A percentile compares a stretch with the other conserved stretches of the same genome.
phyloP scores from a whole-genome alignment of 2,329 filamentous ascomycete species.

The Claviceps spartinae region DNA sequence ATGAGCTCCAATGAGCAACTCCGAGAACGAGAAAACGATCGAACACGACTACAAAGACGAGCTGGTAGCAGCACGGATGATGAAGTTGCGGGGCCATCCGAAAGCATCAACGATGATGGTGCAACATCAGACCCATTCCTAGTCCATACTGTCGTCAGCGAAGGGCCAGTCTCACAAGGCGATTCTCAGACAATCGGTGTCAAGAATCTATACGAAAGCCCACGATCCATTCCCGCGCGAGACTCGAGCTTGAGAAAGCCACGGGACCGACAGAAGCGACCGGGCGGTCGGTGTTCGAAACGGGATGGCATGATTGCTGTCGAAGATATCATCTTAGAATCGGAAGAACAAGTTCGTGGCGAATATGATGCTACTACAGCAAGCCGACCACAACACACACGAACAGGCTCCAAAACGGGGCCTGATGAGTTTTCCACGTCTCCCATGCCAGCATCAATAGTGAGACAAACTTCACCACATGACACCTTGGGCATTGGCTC shows the following conservation, averaged over 20 bases:
- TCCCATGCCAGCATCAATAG: slow-evolving; percentile 9
- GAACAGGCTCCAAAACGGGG: slow-evolving; percentile 3
- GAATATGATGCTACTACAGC: background rate
- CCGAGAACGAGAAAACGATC: slow-evolving; percentile 47
- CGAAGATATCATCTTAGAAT: slow-evolving; percentile 30
- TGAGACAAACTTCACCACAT: slow-evolving; percentile 8
- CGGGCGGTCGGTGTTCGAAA: slow-evolving; percentile 36
- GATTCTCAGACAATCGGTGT: slow-evolving; percentile 12
- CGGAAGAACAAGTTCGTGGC: slow-evolving; percentile 18
- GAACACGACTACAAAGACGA: slow-evolving; percentile 33
- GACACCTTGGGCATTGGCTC: slow-evolving; percentile 14
- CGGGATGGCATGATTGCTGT: slow-evolving; percentile 27
- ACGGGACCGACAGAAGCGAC: slow-evolving; percentile 37
- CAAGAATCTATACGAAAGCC: slow-evolving; percentile 18
- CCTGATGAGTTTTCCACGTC: slow-evolving; percentile 12
- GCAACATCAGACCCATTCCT: slow-evolving; percentile 34
- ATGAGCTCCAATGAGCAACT: slow-evolving; percentile 60
- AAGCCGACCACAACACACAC: background rate
- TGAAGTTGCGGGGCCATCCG: slow-evolving; percentile 13
- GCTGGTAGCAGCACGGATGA: slow-evolving; percentile 16
- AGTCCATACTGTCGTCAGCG: slow-evolving; percentile 39
- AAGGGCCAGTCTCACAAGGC: slow-evolving; percentile 30
- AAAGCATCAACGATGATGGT: slow-evolving; percentile 13
- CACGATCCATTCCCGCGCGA: slow-evolving; percentile 47
- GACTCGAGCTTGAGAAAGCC: slow-evolving; percentile 55